Conservation (phyloP, 2,329 filamentous ascomycete genomes). For the Pseudopyrenochaeta lycopersici region DNA sequence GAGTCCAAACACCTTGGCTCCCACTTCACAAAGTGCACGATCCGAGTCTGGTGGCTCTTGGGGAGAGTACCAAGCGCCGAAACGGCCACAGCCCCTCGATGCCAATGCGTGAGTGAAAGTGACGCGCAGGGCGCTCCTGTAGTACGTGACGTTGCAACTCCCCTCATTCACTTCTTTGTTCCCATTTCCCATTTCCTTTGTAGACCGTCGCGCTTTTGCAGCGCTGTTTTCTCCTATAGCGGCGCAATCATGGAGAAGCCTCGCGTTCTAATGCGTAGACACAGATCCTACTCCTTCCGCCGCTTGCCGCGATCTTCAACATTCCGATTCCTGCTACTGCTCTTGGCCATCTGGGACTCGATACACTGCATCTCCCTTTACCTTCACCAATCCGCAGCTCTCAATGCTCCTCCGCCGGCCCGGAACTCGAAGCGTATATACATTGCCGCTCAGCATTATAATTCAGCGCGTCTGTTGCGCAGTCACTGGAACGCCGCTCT, state of each 20-base stretch:
- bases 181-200: neutral
- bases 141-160: neutral
- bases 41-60: conserved; percentile 7
- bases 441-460: conserved; percentile 76
- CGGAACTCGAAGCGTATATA: conserved; percentile 59
- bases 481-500: conserved; percentile 71
- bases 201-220: neutral
- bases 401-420: conserved; percentile 17
- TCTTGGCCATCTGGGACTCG: conserved; percentile 32
- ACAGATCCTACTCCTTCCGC: conserved; percentile 25
- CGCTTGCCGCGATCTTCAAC: conserved; percentile 28
- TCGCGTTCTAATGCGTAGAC: conserved; percentile 18
- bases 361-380: conserved; percentile 29
- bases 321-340: conserved; percentile 24
- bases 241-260: neutral
- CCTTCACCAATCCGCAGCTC: conserved; percentile 21
- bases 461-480: conserved; percentile 68
- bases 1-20: conserved; percentile 9
- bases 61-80: conserved; percentile 1
- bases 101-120: neutral
- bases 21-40: neutral
- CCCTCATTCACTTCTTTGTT: neutral
- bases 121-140: neutral
- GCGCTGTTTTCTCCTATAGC: neutral
- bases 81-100: neutral